Evolutionary conservation across 768 basidiomycete species (phyloP), one percentile per base, ranked within the genome.

Genomic region (Psilocybe tampanensis): DNA sequence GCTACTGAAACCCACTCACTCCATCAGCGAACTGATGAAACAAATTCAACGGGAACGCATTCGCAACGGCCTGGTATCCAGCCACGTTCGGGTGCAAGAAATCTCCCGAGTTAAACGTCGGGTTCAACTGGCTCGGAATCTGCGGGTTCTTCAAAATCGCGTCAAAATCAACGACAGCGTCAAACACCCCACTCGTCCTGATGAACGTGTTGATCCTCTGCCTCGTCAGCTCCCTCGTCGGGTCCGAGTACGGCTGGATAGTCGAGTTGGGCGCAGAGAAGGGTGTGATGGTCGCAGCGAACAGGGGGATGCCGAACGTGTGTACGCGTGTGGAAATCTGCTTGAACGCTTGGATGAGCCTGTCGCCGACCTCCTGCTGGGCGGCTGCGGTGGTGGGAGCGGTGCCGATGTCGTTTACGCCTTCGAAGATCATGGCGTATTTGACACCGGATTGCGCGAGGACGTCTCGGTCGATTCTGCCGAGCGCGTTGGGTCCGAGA

Each of bases 391-490:
- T 71, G 26, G 77, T 62, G 8, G 59, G 60, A 4, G 75, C 77
- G 5, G 69, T 70, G 3, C 80, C 81, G 51, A 82, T 80, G 71
- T 82, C 82, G 73, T 82, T 83, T 22, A 81, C 79, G 49, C 81
- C 81, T 62, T 80, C 79, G 66, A 80, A 81, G 62, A 83, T 75
- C 72, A 82, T 77, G 26, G 72, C 76, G 66, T 72, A 81, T 39
- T 68, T 69, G 44, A 80, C 73, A n/a, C 76, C 75, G 23, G 77
- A 67, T 33, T 80, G 80, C 6, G 79, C 60, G 43, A 83, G 73
- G 29, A 80, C 80, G 64, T 82, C 82, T 8, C 82, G 72, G 58
- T 82, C 80, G 68, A 81, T 75, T 32, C 82, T 78, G 18, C 75
- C 73, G 15, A 80, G 64, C 11, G 74, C 77, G 62, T 75, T 77